These are phyloP conservation scores for Omphalotus olearius DNA, from an alignment of 1,284 basidiomycete genomes.

Conservation along the genomic window DNA sequence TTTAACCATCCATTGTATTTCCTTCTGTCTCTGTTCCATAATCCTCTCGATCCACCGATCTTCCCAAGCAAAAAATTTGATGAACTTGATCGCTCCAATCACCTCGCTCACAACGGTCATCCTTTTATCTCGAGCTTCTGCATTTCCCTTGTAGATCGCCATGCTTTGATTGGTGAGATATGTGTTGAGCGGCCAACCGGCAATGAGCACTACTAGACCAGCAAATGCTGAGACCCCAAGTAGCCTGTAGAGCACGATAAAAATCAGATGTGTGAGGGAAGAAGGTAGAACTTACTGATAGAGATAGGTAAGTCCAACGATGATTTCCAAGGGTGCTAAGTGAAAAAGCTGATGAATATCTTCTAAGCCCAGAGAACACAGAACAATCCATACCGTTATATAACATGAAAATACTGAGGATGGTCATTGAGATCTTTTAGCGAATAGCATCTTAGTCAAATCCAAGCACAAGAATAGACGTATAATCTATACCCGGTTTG, in stretches of 20 bases:
- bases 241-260: slow-evolving; percentile 40
- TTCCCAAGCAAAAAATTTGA: slow-evolving; percentile 88
- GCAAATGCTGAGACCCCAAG: slow-evolving; percentile 84
- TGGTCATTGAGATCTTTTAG: slow-evolving; percentile 40
- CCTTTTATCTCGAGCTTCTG: slow-evolving; percentile 76
- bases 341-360: neutral
- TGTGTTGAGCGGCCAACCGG: slow-evolving; percentile 75
- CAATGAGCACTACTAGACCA: slow-evolving; percentile 74
- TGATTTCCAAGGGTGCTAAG: slow-evolving; percentile 73
- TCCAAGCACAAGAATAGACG: neutral
- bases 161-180: slow-evolving; percentile 57
- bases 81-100: slow-evolving; percentile 75
- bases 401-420: slow-evolving; percentile 55
- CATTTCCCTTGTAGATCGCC: slow-evolving; percentile 69
- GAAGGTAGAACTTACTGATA: slow-evolving; percentile 56
- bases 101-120: slow-evolving; percentile 87
- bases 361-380: neutral
- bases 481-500: slow-evolving; percentile 39
- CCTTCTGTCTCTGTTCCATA: slow-evolving; percentile 52
- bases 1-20: slow-evolving; percentile 72
- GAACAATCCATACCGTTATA: slow-evolving; percentile 51
- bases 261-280: neutral
- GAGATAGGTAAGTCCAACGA: slow-evolving; percentile 72
- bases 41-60: slow-evolving; percentile 64
- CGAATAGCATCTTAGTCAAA: neutral